These are phyloP conservation scores for Fusarium beomiforme DNA, from an alignment of 2,329 filamentous ascomycete species.

Conservation along the genomic window DNA sequence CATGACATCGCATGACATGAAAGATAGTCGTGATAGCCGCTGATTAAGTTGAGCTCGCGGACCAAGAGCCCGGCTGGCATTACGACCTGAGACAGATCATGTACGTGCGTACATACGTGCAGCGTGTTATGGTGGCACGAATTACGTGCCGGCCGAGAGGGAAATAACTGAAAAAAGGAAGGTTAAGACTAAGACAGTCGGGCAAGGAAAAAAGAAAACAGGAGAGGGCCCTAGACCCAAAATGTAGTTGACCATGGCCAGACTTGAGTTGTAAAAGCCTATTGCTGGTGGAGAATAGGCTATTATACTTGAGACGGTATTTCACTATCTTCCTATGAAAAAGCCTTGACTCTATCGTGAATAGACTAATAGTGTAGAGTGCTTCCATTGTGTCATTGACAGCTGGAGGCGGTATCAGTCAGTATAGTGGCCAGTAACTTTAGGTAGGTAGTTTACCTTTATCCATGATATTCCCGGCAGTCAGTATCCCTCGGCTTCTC, in stretches of 20 bases:
- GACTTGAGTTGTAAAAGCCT: not conserved
- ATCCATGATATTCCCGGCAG: constrained; percentile 11
- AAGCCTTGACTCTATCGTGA: not conserved
- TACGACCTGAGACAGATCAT: constrained; percentile 21
- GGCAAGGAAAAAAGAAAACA: constrained; percentile 29
- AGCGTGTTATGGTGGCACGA: constrained; percentile 4
- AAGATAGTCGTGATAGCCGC: constrained; percentile 1
- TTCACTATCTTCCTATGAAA: not conserved
- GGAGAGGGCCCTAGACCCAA: not conserved
- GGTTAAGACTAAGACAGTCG: not conserved
- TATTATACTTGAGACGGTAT: no score
- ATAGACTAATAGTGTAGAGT: not conserved
- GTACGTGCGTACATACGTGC: constrained; percentile 13
- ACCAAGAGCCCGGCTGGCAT: constrained; percentile 16
- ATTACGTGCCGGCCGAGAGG: constrained; percentile 18
- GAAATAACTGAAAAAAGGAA: constrained; percentile 24
- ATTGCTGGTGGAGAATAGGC: not conserved
- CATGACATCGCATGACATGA: not conserved
- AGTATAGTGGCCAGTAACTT: not conserved
- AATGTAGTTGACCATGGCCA: not conserved
- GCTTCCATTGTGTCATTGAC: not conserved
- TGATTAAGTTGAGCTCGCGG: not conserved
- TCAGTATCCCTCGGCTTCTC: constrained; percentile 28
- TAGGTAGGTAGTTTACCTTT: not conserved
- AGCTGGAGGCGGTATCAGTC: not conserved